Evolutionary conservation across 148 eudicot genomes (phyloP).

Genomic region (Talinum fruticosum): DNA sequence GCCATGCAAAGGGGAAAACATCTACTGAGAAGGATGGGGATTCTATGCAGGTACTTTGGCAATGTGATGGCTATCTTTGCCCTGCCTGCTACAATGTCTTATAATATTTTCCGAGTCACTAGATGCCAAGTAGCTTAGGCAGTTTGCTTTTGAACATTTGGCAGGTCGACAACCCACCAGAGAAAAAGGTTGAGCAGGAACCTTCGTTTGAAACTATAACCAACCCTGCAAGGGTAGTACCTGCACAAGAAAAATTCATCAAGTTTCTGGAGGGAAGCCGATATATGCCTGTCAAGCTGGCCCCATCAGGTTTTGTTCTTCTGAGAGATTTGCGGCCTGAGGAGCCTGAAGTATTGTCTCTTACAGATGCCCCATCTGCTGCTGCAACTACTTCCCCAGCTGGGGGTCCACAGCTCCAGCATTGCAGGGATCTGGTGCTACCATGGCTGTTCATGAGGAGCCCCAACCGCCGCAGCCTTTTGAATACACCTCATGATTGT

Average conservation of each 20-base stretch:
- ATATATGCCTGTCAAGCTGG: slow-evolving; percentile 73
- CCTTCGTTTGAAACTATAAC: slow-evolving; percentile 65
- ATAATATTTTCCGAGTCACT: neutral
- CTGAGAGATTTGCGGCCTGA: slow-evolving; percentile 70
- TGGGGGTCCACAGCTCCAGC: slow-evolving; percentile 49
- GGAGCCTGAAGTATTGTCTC: slow-evolving; percentile 77
- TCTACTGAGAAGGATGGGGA: slow-evolving; percentile 73
- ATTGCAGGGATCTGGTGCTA: slow-evolving; percentile 30
- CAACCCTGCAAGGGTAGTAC: slow-evolving; percentile 94
- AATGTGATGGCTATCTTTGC: too few species aligned
- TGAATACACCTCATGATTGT: slow-evolving; percentile 58
- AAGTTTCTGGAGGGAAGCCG: slow-evolving; percentile 81
- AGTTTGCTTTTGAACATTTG: neutral
- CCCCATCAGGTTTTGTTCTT: slow-evolving; percentile 88
- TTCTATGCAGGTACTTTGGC: slow-evolving; percentile 60
- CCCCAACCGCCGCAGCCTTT: slow-evolving; percentile 95
- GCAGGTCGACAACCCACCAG: slow-evolving; percentile 69
- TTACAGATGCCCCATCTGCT: slow-evolving; percentile 77
- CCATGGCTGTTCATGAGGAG: slow-evolving; percentile 90
- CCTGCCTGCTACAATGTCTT: too few species aligned
- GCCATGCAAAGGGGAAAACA: slow-evolving; percentile 50
- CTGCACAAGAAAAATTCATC: slow-evolving; percentile 79
- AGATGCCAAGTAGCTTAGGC: neutral
- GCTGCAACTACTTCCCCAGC: slow-evolving; percentile 32
- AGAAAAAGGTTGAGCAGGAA: slow-evolving; percentile 85